Base-by-base conservation (phyloP, 163 green algal species). In the Volvox carteri region DNA sequence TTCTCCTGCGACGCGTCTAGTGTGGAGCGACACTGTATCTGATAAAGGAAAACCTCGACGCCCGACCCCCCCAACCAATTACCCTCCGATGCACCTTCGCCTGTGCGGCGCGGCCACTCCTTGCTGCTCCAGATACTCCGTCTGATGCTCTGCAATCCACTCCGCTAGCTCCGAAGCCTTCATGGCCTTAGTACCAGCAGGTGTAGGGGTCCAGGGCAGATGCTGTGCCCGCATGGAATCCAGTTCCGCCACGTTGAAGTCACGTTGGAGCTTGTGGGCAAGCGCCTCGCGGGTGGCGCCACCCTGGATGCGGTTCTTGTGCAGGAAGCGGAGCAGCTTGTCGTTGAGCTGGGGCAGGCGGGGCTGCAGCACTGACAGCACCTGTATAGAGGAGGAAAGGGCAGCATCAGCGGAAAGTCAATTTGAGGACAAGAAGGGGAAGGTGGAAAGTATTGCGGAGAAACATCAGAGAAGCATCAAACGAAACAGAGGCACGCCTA, bases 101-200 rank as follows among this genome's bases (percentile, higher is more conserved):
- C 70, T n/a, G 39, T 78, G 70, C 70, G 39, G 70, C 14, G 39
- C 70, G 42, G 67, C 67, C 67, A 21, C 56, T 1, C 73, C 73
- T 68, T 89, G 84, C 84, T 89, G 84, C 14, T 89, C 68, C 37
- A 89, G 84, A 72, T 89, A 89, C 37, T 89, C 84, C 18, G 28
- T 25, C 39, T 74, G 70, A 37, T 75, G 68, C 68, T 89, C 84
- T 28, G 2, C 18, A 8, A 89, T 50, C 84, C 84, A 89, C 46
- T 81, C 68, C 25, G 84, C 84, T 68, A 89, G 84, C 84, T 89
- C 84, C 28, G 68, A 68, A 2, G 84, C 84, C 1, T 37, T 35
- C 5, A 25, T 37, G 1, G 84, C 84, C 84, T 89, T 89, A 37
- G 52, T 81, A 68, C 84, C 84, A 21, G 25, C 84, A 1, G 70